Conservation (phyloP, 164 flowering plant species). For the Vitis labrusca region DNA sequence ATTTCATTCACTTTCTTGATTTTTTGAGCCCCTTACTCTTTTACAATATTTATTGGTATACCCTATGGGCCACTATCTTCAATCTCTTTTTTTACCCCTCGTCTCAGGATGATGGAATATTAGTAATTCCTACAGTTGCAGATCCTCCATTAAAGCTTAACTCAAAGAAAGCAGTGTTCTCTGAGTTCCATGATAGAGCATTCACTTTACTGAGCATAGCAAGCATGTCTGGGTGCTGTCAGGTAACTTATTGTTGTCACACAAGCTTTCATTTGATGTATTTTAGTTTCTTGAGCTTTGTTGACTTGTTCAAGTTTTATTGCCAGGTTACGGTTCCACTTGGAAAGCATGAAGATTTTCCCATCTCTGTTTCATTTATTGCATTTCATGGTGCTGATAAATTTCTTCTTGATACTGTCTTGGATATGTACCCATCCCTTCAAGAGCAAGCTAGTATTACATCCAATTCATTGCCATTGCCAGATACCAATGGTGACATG, state of each 20-base stretch:
- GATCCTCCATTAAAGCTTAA: conserved; percentile 59
- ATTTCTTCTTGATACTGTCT: conserved; percentile 83
- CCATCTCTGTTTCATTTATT: conserved; percentile 77
- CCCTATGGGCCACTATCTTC: no score
- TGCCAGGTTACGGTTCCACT: conserved; percentile 79
- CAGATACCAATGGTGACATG: conserved; percentile 66
- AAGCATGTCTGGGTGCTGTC: conserved; percentile 95
- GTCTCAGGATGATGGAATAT: conserved; percentile 76
- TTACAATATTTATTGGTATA: no score
- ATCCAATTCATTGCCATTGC: conserved; percentile 50
- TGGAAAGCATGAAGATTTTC: conserved; percentile 71
- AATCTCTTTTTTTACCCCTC: background rate
- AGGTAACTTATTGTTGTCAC: conserved; percentile 44
- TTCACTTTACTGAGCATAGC: conserved; percentile 67
- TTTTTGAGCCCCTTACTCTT: no score
- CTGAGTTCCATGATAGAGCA: conserved; percentile 68
- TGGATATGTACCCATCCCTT: conserved; percentile 77
- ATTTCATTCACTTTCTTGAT: no score
- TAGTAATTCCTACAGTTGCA: conserved; percentile 79
- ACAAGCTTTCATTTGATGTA: background rate
- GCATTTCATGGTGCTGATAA: conserved; percentile 84
- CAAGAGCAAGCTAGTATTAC: conserved; percentile 64
- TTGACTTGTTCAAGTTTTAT: conserved; percentile 3
- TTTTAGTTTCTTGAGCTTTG: background rate
- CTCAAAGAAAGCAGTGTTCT: conserved; percentile 43